phyloP scores from a whole-genome alignment of 345 rosid genomes.

The Adansonia digitata region DNA sequence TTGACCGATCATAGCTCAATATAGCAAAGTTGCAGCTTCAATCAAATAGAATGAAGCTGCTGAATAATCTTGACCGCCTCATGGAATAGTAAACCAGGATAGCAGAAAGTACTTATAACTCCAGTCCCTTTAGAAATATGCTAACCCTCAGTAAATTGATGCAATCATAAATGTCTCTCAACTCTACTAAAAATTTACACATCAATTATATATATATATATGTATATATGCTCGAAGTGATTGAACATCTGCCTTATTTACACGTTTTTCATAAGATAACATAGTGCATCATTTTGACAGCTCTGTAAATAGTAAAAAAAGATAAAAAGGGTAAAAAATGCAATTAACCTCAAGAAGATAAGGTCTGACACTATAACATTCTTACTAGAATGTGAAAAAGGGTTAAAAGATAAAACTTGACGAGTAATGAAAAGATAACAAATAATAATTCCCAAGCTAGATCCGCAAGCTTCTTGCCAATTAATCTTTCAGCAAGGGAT shows the following conservation, averaged over 20 bases:
- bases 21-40: not conserved
- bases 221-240: not conserved
- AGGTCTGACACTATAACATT: no score
- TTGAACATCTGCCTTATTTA: not conserved
- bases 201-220: not conserved
- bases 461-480: slow-evolving; percentile 49
- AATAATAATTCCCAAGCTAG: not conserved
- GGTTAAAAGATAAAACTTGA: not conserved
- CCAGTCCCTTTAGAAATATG: not conserved
- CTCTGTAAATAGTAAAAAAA: not conserved
- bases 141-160: not conserved
- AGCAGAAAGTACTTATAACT: not conserved
- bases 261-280: not conserved
- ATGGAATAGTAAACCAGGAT: not conserved
- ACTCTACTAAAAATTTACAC: not conserved
- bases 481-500: slow-evolving; percentile 68
- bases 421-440: not conserved
- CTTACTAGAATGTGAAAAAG: not conserved
- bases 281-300: not conserved
- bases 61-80: not conserved
- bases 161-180: not conserved
- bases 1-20: not conserved
- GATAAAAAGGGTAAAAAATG: not conserved
- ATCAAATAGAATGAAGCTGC: not conserved
- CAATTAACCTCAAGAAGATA: not conserved